A percentile compares a stretch with the other conserved stretches of the same genome.
These are phyloP conservation scores for Moesziomyces aphidis DNA, from an alignment of 1,284 basidiomycete genomes.

Conservation along the genomic window DNA sequence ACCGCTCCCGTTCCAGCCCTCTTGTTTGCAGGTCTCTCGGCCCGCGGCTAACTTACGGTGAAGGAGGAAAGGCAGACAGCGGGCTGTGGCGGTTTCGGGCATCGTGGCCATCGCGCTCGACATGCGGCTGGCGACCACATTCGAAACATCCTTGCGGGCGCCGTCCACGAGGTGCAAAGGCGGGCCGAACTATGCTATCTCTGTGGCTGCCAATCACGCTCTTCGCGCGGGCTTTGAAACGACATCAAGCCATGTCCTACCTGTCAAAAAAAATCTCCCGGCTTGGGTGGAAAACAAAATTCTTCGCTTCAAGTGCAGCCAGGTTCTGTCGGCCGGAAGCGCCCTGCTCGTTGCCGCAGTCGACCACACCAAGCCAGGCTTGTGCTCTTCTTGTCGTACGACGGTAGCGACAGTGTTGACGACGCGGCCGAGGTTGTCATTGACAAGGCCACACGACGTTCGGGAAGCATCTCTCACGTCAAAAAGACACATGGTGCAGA, in stretches of 20 bases:
- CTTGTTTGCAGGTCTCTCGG: neutral
- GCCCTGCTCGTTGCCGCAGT: neutral
- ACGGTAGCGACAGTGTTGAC: too few relatives aligned
- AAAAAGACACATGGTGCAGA: neutral
- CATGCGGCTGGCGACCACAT: neutral
- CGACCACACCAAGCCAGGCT: neutral
- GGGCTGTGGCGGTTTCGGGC: neutral
- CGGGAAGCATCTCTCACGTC: neutral
- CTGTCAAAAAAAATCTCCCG: neutral
- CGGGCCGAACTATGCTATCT: neutral
- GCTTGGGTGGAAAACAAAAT: neutral
- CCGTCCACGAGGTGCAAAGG: neutral
- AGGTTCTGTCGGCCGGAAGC: neutral
- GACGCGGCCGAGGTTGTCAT: too few relatives aligned
- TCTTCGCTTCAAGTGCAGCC: neutral
- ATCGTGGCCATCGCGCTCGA: neutral
- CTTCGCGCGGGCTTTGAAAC: neutral
- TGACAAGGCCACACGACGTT: neutral
- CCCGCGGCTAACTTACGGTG: too few relatives aligned
- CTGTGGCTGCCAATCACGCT: neutral
- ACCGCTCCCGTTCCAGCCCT: too few relatives aligned
- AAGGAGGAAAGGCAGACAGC: too few relatives aligned
- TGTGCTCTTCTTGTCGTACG: neutral
- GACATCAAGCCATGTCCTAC: neutral
- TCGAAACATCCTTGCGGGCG: too few relatives aligned